phyloP scores from a whole-genome alignment of 2,329 filamentous ascomycete species.

The Colletotrichum aenigma region DNA sequence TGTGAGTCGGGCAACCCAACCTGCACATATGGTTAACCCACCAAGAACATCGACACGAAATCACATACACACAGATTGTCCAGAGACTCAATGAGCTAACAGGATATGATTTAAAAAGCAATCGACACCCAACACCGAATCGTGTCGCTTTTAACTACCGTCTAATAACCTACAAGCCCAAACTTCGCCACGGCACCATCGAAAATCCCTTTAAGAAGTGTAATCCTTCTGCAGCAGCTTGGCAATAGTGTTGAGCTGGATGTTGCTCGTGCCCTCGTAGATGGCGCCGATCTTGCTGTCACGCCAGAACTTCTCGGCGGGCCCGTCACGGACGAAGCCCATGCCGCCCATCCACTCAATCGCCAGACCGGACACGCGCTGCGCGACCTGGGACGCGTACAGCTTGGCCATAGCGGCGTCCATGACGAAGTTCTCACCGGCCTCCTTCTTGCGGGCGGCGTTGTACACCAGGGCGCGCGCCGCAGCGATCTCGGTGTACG shows the following conservation, averaged over 20 bases:
- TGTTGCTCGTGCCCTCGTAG: conserved; percentile 89
- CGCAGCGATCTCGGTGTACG: conserved; percentile 90
- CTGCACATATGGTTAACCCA: neutral
- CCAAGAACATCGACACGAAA: neutral
- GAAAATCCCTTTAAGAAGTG: conserved; percentile 38
- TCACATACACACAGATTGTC: neutral
- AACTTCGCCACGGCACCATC: neutral
- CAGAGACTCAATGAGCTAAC: neutral
- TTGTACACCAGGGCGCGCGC: conserved; percentile 95
- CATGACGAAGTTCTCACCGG: conserved; percentile 90
- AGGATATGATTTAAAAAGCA: neutral
- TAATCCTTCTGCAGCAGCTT: conserved; percentile 68
- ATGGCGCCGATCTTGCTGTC: conserved; percentile 99
- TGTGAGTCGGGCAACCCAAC: neutral
- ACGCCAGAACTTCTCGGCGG: conserved; percentile 97
- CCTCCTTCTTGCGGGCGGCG: conserved; percentile 96
- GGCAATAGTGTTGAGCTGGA: conserved; percentile 71
- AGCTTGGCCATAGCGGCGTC: conserved; percentile 99
- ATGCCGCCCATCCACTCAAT: conserved; percentile 99
- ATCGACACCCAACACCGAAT: conserved; percentile 1
- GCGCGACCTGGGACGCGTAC: conserved; percentile 90
- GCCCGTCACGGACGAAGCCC: conserved; percentile 95
- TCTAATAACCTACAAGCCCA: conserved; percentile 12
- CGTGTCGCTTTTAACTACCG: conserved; percentile 18
- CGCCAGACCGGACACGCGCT: conserved; percentile 81